Percentiles rank a stretch among this genome's conserved stretches.
Evolutionary conservation across 2,329 filamentous ascomycete genomes (phyloP).

Genomic region (Aplosporella prunicola): DNA sequence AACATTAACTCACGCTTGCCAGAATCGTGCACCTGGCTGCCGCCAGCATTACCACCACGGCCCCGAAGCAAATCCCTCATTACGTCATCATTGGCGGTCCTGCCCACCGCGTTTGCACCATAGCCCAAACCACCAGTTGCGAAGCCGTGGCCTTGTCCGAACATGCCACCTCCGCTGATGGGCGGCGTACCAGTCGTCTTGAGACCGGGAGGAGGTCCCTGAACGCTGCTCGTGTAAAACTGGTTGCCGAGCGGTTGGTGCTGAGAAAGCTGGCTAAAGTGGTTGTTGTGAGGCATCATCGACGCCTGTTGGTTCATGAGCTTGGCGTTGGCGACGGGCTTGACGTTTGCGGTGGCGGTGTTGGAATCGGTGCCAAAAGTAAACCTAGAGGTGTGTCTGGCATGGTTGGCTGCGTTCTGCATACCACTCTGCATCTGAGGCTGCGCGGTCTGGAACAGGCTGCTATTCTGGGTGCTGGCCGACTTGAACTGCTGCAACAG

Average conservation of each 20-base stretch:
- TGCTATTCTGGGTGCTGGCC: slow-evolving; percentile 45
- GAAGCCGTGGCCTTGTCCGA: slow-evolving; percentile 80
- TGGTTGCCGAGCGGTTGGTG: slow-evolving; percentile 50
- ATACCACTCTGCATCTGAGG: slow-evolving; percentile 32
- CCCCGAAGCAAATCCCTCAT: slow-evolving; percentile 74
- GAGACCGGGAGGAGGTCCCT: slow-evolving; percentile 85
- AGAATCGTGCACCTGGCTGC: slow-evolving; percentile 67
- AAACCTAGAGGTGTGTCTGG: slow-evolving; percentile 76
- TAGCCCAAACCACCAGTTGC: slow-evolving; percentile 59
- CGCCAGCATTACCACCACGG: slow-evolving; percentile 46
- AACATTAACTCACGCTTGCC: slow-evolving; percentile 98
- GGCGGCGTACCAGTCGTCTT: slow-evolving; percentile 94
- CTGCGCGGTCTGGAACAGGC: slow-evolving; percentile 38
- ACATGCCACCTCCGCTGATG: slow-evolving; percentile 69
- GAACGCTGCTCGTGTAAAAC: slow-evolving; percentile 76
- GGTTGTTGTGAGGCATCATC: slow-evolving; percentile 59
- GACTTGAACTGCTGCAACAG: slow-evolving; percentile 54
- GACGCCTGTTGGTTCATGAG: slow-evolving; percentile 76
- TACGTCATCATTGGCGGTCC: slow-evolving; percentile 65
- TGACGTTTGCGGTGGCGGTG: slow-evolving; percentile 53
- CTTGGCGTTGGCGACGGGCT: slow-evolving; percentile 68
- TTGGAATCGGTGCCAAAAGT: slow-evolving; percentile 71
- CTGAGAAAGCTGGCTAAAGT: slow-evolving; percentile 45
- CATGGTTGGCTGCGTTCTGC: slow-evolving; percentile 57
- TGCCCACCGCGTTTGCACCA: slow-evolving; percentile 49